Base-by-base conservation (phyloP, 345 rosid genomes). In the Ailanthus altissimus region DNA sequence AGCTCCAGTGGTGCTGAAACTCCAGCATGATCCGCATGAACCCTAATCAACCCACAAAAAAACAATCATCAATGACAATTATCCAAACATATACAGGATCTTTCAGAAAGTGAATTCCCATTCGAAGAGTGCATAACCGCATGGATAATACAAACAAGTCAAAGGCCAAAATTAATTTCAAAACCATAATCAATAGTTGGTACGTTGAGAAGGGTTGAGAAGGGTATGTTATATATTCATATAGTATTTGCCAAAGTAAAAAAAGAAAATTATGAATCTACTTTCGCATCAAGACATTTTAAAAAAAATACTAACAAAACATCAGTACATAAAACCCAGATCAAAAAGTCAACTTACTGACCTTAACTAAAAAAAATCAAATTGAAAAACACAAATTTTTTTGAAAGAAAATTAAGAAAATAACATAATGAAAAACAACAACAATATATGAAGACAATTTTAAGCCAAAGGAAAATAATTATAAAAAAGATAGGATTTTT, bases 21-120 rank as follows among this genome's bases (percentile, higher is more conserved):
- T 85, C 99, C 99, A 96, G 88, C 99, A 96, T 3, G 99, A 96
- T 46, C 99, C 99, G 56, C 99, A 96, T 8, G 94, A 88, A 77
- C 98, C 99, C 99, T 94, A 82, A 32, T 46, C 61, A 65, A 28
- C 64, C 51, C 51, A 5, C 46, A 12, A 62, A 18, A n/a, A 72
- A 13, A 26, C 56, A 76, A 82, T 56, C 42, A 46, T 40, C 56
- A 45, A 73, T 0, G 12, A 74, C 23, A 23, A 38, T 43, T n/a
- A n/a, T n/a, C n/a, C n/a, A n/a, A n/a, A n/a, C n/a, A n/a, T n/a
- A n/a, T n/a, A n/a, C n/a, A n/a, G n/a, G n/a, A n/a, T n/a, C n/a
- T n/a, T n/a, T n/a, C n/a, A n/a, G n/a, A n/a, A n/a, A n/a, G n/a
- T n/a, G n/a, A n/a, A n/a, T n/a, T n/a, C n/a, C n/a, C 10, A 49